Conservation (phyloP, 441 rosid species). For the Gossypium davidsonii region DNA sequence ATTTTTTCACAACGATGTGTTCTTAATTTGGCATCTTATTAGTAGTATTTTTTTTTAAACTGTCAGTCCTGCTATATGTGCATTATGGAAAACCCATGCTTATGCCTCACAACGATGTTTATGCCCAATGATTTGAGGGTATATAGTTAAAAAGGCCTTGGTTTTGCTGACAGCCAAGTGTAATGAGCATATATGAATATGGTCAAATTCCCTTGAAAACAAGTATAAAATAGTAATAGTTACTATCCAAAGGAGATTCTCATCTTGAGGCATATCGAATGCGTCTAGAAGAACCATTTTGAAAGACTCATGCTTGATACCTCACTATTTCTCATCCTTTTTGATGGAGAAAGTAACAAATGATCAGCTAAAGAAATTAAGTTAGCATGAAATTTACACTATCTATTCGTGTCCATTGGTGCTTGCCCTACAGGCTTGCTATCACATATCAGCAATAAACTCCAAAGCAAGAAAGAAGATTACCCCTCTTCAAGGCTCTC, state of each 20-base stretch:
- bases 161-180: not conserved
- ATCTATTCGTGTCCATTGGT: not conserved
- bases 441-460: not conserved
- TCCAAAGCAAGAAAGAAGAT: constrained; percentile 19
- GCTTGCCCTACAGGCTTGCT: not conserved
- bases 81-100: not conserved
- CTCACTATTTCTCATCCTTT: not conserved
- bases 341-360: not conserved
- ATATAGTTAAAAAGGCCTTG: not conserved
- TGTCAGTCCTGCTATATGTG: not conserved
- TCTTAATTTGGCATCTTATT: constrained; percentile 4
- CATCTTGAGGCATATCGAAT: not conserved
- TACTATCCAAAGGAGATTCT: not conserved
- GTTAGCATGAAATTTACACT: not conserved
- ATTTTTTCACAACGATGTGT: not conserved
- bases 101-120: not conserved
- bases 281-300: not conserved
- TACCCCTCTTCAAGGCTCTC: constrained; percentile 98
- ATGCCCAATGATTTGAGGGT: not conserved
- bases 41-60: not conserved
- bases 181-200: not conserved
- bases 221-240: not conserved
- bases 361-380: not conserved
- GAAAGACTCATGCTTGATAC: not conserved
- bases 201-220: not conserved